Evolutionary conservation across 192 early-diverging fungal genomes (phyloP).

Genomic region (Backusella tarrabulga): DNA sequence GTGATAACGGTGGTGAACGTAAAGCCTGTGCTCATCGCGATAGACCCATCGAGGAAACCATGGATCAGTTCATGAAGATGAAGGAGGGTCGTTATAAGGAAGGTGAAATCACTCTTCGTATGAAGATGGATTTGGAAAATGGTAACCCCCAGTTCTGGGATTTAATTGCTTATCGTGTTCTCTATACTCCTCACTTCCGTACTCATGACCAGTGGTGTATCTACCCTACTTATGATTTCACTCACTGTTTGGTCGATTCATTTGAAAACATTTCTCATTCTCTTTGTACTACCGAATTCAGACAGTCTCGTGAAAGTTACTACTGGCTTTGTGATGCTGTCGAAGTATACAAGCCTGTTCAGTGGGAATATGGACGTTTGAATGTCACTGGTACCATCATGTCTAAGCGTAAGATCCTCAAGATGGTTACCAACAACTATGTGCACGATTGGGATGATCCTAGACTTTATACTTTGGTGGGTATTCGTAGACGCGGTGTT

Average conservation of each 20-base stretch:
- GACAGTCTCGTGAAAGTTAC: constrained; percentile 90
- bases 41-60: constrained; percentile 89
- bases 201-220: constrained; percentile 96
- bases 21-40: constrained; percentile 88
- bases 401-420: constrained; percentile 96
- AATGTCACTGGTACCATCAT: constrained; percentile 92
- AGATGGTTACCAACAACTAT: constrained; percentile 77
- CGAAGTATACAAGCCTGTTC: constrained; percentile 99
- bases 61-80: constrained; percentile 96
- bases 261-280: constrained; percentile 99
- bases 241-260: constrained; percentile 98
- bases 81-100: constrained; percentile 95
- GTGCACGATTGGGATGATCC: constrained; percentile 96
- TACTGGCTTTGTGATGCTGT: constrained; percentile 99
- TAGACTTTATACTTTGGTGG: constrained; percentile 93
- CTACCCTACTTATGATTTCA: constrained; percentile 99
- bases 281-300: constrained; percentile 97
- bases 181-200: constrained; percentile 89
- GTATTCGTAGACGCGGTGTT: constrained; percentile 93
- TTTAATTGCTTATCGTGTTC: constrained; percentile 93
- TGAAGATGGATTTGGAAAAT: constrained; percentile 99
- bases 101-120: constrained; percentile 88
- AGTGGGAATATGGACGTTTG: constrained; percentile 98
- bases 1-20: constrained; percentile 82
- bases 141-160: constrained; percentile 99